A percentile compares a stretch with the other conserved stretches of the same genome.
Conservation (phyloP, 371 early-diverging fungal species). For the Cokeromyces recurvatus region DNA sequence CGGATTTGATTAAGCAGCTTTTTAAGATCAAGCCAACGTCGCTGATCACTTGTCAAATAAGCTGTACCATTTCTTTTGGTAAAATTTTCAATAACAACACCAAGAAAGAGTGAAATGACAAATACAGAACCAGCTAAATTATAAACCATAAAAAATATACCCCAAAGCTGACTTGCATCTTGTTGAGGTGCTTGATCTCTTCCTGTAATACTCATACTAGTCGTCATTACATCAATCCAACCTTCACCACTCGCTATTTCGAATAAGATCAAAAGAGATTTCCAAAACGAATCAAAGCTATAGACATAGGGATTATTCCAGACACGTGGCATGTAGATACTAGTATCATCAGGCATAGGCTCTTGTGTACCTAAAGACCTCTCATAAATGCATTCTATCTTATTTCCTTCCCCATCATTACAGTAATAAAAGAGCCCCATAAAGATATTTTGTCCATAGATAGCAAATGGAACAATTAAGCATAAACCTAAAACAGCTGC, state of each 20-base stretch:
- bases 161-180: conserved; percentile 52
- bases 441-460: conserved; percentile 65
- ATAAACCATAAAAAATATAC: conserved; percentile 63
- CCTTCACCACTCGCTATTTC: conserved; percentile 71
- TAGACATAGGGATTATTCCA: conserved; percentile 65
- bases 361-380: conserved; percentile 25
- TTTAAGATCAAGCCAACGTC: conserved; percentile 67
- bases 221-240: conserved; percentile 62
- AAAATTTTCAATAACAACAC: conserved; percentile 67
- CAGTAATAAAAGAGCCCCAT: conserved; percentile 54
- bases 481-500: conserved; percentile 51
- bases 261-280: conserved; percentile 55
- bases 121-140: conserved; percentile 62
- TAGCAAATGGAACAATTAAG: conserved; percentile 64
- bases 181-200: conserved; percentile 38
- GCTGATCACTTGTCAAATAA: conserved; percentile 63
- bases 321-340: conserved; percentile 50
- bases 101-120: conserved; percentile 64
- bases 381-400: conserved; percentile 42
- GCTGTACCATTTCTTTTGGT: conserved; percentile 60
- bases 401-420: conserved; percentile 42
- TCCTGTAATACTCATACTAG: conserved; percentile 53
- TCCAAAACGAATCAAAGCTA: conserved; percentile 65
- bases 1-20: conserved; percentile 56
- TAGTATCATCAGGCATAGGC: conserved; percentile 29